Percentiles rank a stretch among this genome's conserved stretches.
These are phyloP conservation scores for Fonsecaea erecta DNA, from an alignment of 2,329 filamentous ascomycete species.

Conservation along the genomic window DNA sequence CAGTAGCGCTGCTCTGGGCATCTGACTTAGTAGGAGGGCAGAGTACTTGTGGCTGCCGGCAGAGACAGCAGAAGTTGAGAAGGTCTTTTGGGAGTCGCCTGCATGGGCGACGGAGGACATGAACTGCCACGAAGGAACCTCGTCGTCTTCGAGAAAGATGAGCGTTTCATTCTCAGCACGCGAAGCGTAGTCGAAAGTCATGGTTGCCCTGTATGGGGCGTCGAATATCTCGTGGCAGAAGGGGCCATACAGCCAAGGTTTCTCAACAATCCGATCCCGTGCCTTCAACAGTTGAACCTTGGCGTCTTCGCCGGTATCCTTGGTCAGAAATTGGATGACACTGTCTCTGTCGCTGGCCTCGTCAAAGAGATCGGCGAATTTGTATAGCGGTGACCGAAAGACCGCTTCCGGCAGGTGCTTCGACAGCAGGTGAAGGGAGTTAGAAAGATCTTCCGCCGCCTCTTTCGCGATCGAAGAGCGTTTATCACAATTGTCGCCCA, in stretches of 20 bases:
- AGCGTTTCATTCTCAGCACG: background rate
- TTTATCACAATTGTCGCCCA: background rate
- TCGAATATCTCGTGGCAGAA: slow-evolving; percentile 19
- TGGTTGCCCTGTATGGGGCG: background rate
- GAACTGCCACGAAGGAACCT: slow-evolving; percentile 15
- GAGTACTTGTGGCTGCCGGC: slow-evolving; percentile 1
- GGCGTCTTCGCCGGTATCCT: background rate
- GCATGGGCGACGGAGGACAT: background rate
- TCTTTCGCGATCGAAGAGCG: background rate
- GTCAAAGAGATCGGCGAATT: slow-evolving; percentile 16
- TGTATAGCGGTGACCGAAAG: slow-evolving; percentile 9
- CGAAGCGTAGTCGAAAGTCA: slow-evolving; percentile 4
- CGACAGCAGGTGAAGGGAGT: slow-evolving; percentile 1
- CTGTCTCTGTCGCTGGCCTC: slow-evolving; percentile 15
- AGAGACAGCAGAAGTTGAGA: background rate
- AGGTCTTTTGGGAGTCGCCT: background rate
- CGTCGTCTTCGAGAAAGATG: slow-evolving; percentile 13
- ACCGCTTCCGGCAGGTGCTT: slow-evolving; percentile 3
- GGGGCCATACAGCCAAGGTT: slow-evolving; percentile 12
- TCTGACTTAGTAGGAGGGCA: slow-evolving; percentile 11
- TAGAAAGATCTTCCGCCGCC: slow-evolving; percentile 7
- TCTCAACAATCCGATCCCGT: slow-evolving; percentile 11
- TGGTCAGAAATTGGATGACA: slow-evolving; percentile 1
- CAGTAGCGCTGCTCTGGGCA: background rate
- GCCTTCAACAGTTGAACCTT: slow-evolving; percentile 9